phyloP scores from a whole-genome alignment of 805 yeast genomes.

The Wickerhamomyces strasburgensis region DNA sequence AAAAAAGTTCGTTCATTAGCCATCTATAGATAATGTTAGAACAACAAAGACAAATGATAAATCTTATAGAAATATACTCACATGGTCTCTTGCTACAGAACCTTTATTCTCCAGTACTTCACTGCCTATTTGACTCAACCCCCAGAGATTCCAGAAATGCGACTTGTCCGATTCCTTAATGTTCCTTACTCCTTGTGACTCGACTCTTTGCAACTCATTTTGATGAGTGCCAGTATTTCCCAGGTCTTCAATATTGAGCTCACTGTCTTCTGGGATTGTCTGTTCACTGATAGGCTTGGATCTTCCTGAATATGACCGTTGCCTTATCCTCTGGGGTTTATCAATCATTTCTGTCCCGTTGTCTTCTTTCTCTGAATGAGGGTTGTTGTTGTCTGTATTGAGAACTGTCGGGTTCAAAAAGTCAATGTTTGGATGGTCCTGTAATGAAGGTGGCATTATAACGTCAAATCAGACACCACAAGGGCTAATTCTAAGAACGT shows the following conservation, averaged over 20 bases:
- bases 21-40: slow-evolving; percentile 25
- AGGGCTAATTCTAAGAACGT: no score
- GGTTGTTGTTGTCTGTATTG: no score
- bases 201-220: no score
- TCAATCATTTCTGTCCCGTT: no score
- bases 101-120: slow-evolving; percentile 46
- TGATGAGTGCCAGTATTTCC: no score
- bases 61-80: slow-evolving; percentile 15
- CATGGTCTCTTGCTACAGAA: slow-evolving; percentile 57
- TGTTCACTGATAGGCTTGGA: slow-evolving; percentile 1
- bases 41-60: no score
- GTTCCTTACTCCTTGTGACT: no score
- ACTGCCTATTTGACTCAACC: slow-evolving; percentile 28
- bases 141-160: slow-evolving; percentile 13
- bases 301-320: not conserved
- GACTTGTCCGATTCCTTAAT: slow-evolving; percentile 1
- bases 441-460: no score
- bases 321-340: not conserved
- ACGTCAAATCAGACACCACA: no score
- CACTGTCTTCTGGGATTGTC: not conserved
- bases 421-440: no score
- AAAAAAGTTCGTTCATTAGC: slow-evolving; percentile 62
- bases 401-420: no score
- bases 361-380: no score
- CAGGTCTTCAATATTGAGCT: not conserved